phyloP scores from a whole-genome alignment of 345 rosid species.

The Citrus glauca region DNA sequence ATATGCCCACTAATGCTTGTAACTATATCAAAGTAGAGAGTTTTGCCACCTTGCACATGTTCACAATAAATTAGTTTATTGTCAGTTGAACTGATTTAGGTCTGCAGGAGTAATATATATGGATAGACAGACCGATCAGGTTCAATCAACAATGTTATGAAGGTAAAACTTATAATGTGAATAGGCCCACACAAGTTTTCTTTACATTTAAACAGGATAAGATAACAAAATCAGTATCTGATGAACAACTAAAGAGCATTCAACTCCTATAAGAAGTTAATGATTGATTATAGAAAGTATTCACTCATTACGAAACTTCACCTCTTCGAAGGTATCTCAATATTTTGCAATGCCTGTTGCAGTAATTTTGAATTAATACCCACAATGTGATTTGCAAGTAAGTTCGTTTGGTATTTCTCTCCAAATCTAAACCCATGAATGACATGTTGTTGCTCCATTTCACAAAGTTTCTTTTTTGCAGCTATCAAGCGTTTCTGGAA shows the following conservation, averaged over 20 bases:
- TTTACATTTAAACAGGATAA: neutral
- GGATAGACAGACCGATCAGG: neutral
- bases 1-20: neutral
- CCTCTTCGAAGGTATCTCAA: conserved; percentile 54
- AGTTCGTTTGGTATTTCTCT: conserved; percentile 59
- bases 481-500: conserved; percentile 69
- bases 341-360: conserved; percentile 65
- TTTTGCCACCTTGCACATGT: neutral
- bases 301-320: conserved; percentile 13
- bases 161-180: neutral
- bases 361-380: conserved; percentile 66
- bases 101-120: no score
- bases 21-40: neutral
- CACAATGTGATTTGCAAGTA: conserved; percentile 69
- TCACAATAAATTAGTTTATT: neutral
- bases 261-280: neutral
- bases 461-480: conserved; percentile 78
- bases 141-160: neutral
- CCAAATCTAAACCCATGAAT: conserved; percentile 78
- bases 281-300: neutral
- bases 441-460: conserved; percentile 84
- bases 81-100: neutral
- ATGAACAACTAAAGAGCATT: neutral
- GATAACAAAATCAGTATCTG: neutral
- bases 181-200: neutral